phyloP scores from a whole-genome alignment of 768 basidiomycete species.

The Cystofilobasidium macerans region DNA sequence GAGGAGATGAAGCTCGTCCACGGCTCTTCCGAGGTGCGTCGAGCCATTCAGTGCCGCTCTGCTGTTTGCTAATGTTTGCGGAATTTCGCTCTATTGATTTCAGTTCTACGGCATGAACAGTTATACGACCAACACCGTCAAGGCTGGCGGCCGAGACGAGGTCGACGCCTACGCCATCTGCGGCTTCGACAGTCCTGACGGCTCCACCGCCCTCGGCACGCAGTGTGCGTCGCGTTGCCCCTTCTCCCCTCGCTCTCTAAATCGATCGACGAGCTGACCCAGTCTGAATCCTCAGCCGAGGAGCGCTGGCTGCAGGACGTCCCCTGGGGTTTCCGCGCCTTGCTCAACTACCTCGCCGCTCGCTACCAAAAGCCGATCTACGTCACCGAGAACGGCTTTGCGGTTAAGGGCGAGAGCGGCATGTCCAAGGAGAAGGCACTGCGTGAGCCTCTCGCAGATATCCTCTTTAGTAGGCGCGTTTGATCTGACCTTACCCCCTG shows the following conservation, averaged over 20 bases:
- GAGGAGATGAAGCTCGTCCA: conserved; percentile 34
- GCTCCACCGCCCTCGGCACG: conserved; percentile 23
- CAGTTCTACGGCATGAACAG: conserved; percentile 30
- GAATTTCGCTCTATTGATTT: conserved; percentile 18
- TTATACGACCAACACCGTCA: conserved; percentile 32
- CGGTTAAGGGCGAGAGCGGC: conserved; percentile 51
- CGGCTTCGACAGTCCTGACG: conserved; percentile 30
- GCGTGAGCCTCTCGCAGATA: background rate
- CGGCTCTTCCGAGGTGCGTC: conserved; percentile 34
- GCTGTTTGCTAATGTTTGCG: too few species aligned
- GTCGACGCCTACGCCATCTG: conserved; percentile 27
- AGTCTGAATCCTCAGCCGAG: background rate
- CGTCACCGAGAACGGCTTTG: conserved; percentile 57
- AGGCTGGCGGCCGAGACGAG: conserved; percentile 31
- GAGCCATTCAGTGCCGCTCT: too few species aligned
- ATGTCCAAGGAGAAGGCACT: conserved; percentile 49
- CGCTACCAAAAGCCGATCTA: conserved; percentile 50
- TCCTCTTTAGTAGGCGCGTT: too few species aligned
- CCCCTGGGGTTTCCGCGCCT: conserved; percentile 34
- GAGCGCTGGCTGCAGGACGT: conserved; percentile 25
- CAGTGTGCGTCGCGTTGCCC: background rate
- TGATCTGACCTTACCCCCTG: background rate
- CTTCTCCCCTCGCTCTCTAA: conserved; percentile 48
- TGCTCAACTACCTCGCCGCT: conserved; percentile 54
- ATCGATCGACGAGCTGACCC: conserved; percentile 35